These are phyloP conservation scores for Colletotrichum godetiae DNA, from an alignment of 2,329 filamentous ascomycete species.

Conservation along the genomic window DNA sequence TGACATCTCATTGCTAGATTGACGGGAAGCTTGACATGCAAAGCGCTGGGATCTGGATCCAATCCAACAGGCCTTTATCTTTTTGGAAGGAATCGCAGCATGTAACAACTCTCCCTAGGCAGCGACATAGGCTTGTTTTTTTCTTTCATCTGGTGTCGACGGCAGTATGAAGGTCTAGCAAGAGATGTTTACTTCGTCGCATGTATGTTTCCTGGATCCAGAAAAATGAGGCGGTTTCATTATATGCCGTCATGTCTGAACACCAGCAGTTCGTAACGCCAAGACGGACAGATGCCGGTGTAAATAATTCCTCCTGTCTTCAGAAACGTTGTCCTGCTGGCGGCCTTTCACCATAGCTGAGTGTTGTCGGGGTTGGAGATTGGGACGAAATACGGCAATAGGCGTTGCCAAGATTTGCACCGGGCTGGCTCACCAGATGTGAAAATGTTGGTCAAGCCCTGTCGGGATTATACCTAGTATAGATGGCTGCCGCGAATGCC, in stretches of 20 bases:
- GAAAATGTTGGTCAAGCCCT: background rate
- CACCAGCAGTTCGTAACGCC: conserved; percentile 8
- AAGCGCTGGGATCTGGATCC: background rate
- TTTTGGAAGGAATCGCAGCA: background rate
- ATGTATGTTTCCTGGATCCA: background rate
- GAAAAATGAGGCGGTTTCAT: conserved; percentile 6
- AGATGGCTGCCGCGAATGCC: background rate
- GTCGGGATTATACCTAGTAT: background rate
- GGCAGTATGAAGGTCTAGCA: background rate
- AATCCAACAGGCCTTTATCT: background rate
- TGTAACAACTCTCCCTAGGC: background rate
- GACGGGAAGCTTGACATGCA: conserved; percentile 24
- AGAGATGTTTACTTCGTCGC: background rate
- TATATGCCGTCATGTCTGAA: background rate
- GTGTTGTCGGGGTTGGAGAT: background rate
- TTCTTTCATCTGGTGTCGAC: background rate
- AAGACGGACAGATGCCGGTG: conserved; percentile 19
- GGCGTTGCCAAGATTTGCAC: background rate
- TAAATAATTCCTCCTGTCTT: conserved; percentile 16
- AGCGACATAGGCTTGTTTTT: background rate
- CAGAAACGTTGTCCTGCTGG: conserved; percentile 9
- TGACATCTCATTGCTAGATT: conserved; percentile 15
- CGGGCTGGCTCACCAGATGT: background rate
- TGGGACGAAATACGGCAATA: background rate
- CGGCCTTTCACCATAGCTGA: background rate